A percentile compares a stretch with the other conserved stretches of the same genome.
These are phyloP conservation scores for Kazachstania sp. DNA, from an alignment of 1,139 yeast genomes.

Conservation along the genomic window DNA sequence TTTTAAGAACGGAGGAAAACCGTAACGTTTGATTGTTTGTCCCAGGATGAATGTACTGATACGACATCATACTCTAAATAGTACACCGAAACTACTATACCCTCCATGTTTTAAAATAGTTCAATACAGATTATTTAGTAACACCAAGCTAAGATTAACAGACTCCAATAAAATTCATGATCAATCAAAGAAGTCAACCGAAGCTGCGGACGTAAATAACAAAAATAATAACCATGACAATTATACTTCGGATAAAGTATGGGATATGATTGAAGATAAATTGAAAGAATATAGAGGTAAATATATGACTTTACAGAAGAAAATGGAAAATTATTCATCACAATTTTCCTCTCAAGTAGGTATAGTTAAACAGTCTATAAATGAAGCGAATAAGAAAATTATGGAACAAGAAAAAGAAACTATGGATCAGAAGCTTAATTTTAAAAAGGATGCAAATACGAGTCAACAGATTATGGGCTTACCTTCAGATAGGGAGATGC, in stretches of 20 bases:
- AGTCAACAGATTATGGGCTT: slow-evolving; percentile 29
- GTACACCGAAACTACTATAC: neutral
- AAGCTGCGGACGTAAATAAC: neutral
- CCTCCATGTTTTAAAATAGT: neutral
- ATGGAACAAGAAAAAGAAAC: slow-evolving; percentile 31
- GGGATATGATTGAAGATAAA: slow-evolving; percentile 3
- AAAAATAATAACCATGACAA: neutral
- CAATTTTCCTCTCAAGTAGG: slow-evolving; percentile 17
- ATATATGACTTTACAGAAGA: neutral
- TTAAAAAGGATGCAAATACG: slow-evolving; percentile 29
- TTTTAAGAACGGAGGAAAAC: no score
- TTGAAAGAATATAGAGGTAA: neutral
- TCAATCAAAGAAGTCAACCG: no score
- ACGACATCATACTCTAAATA: neutral
- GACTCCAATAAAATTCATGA: no score
- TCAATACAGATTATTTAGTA: neutral
- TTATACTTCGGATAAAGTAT: neutral
- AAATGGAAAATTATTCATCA: neutral
- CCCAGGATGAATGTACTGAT: neutral
- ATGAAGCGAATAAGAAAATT: slow-evolving; percentile 31
- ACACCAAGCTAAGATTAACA: no score
- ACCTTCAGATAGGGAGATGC: slow-evolving; percentile 38
- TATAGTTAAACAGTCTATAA: slow-evolving; percentile 32
- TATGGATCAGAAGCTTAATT: slow-evolving; percentile 23
- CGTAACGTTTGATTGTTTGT: no score